These are phyloP conservation scores for Metschnikowia chrysomelidarum DNA, from an alignment of 805 yeast genomes.

Conservation along the genomic window DNA sequence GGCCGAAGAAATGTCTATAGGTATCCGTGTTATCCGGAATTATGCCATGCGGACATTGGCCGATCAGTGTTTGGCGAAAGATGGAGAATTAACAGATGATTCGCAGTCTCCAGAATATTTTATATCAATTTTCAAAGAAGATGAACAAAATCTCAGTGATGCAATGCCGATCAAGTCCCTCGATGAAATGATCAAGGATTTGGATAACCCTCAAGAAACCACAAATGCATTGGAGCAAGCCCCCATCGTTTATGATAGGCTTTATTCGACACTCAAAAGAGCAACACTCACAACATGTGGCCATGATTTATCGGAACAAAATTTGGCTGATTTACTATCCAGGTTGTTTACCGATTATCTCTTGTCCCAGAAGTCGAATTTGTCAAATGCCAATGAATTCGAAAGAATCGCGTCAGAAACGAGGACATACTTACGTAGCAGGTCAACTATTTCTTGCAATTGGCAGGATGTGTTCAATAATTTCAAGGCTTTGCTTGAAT, in stretches of 20 bases:
- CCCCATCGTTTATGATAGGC: constrained; percentile 17
- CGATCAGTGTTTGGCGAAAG: constrained; percentile 11
- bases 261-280: constrained; percentile 20
- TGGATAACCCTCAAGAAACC: constrained; percentile 13
- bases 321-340: constrained; percentile 2
- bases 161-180: too few relatives aligned
- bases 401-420: constrained; percentile 12
- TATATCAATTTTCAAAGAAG: too few relatives aligned
- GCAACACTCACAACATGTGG: constrained; percentile 3
- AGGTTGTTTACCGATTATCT: constrained; percentile 10
- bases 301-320: not conserved
- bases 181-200: constrained; percentile 15
- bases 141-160: too few relatives aligned
- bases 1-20: constrained; percentile 22
- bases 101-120: too few relatives aligned
- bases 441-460: constrained; percentile 2
- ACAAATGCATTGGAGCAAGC: constrained; percentile 14
- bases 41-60: constrained; percentile 13
- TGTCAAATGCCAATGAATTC: constrained; percentile 8
- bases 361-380: constrained; percentile 6
- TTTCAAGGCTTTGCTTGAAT: constrained; percentile 10
- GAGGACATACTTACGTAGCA: constrained; percentile 6
- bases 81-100: too few relatives aligned
- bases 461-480: constrained; percentile 10
- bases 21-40: constrained; percentile 16